phyloP scores from a whole-genome alignment of 1,139 yeast genomes.

The Geotrichum armillariae region DNA sequence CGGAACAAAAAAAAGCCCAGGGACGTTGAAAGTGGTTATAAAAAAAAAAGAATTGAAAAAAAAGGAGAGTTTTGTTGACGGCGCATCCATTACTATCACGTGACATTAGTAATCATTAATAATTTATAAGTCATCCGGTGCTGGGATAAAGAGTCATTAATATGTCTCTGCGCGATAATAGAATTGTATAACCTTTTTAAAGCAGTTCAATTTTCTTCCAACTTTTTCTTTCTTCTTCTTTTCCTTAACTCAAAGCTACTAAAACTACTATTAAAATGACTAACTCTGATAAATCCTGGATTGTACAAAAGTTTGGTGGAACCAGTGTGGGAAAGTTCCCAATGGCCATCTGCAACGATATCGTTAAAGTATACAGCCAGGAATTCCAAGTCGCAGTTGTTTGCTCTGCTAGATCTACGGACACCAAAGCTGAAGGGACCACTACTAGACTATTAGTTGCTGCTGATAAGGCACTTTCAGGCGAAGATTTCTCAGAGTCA shows the following conservation, averaged over 20 bases:
- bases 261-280: background rate
- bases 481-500: constrained; percentile 49
- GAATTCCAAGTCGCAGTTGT: constrained; percentile 85
- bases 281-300: constrained; percentile 55
- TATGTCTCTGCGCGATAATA: background rate
- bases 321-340: constrained; percentile 98
- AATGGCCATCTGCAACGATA: constrained; percentile 76
- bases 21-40: background rate
- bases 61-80: background rate
- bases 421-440: constrained; percentile 92
- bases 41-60: background rate
- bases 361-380: constrained; percentile 64
- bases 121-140: background rate
- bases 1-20: constrained; percentile 9
- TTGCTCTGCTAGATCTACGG: constrained; percentile 91
- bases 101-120: background rate
- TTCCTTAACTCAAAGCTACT: background rate
- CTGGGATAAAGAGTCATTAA: too few species aligned
- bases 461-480: constrained; percentile 55
- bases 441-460: constrained; percentile 75
- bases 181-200: background rate
- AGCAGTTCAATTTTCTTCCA: background rate
- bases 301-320: constrained; percentile 95
- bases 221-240: background rate
- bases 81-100: background rate